Percentiles rank a stretch among this genome's conserved stretches.
phyloP scores from a whole-genome alignment of 2,329 filamentous ascomycete genomes.

The Endoconidiophora laricicola region DNA sequence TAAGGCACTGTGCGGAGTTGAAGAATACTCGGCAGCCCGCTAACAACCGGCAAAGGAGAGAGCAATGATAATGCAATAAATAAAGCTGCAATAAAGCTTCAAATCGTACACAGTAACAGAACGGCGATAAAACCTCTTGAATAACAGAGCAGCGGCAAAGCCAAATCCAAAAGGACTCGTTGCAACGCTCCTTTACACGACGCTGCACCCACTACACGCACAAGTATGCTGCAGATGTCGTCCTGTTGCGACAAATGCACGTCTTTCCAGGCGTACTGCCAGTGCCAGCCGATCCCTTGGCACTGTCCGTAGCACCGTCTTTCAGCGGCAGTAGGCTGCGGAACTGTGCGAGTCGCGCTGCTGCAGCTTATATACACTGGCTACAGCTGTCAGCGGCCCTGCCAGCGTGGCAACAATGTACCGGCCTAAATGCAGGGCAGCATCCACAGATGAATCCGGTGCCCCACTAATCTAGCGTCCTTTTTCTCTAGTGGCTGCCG shows the following conservation, averaged over 20 bases:
- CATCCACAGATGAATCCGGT: background rate
- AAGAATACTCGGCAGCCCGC: no score
- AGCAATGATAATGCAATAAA: no score
- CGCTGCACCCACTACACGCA: background rate
- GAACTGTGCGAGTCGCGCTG: constrained; percentile 1
- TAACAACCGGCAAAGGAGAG: no score
- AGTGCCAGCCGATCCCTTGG: background rate
- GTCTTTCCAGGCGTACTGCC: no score
- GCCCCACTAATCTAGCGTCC: background rate
- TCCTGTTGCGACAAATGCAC: background rate
- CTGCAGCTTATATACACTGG: background rate
- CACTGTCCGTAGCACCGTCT: constrained; percentile 4
- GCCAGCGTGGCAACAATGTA: constrained; percentile 5
- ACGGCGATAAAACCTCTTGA: background rate
- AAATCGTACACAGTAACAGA: no score
- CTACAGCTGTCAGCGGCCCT: background rate
- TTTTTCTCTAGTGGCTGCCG: no score
- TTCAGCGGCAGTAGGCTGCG: background rate
- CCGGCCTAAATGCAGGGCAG: background rate
- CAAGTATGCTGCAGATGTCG: background rate
- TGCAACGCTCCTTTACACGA: background rate
- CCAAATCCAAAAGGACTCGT: background rate
- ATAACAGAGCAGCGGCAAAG: background rate
- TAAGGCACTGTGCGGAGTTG: no score
- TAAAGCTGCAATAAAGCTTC: no score